Conservation (phyloP, 257 asterid species). For the Solanum corneliomulleri region DNA sequence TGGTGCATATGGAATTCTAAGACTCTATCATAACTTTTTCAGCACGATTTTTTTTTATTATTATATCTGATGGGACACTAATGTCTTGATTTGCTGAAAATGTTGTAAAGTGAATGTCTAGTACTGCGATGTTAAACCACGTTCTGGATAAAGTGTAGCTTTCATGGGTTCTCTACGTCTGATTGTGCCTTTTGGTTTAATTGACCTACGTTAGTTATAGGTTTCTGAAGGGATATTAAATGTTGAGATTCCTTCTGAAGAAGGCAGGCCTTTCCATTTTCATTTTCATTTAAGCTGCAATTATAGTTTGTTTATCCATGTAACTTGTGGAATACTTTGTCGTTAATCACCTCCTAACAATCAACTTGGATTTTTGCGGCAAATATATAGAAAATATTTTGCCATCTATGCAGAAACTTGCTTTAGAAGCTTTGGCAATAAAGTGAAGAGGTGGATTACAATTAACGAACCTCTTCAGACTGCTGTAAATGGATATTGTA, state of each 20-base stretch:
- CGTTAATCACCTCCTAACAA: not conserved
- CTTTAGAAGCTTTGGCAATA: conserved; percentile 40
- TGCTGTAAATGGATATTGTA: conserved; percentile 39
- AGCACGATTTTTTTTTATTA: not conserved
- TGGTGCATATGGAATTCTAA: not conserved
- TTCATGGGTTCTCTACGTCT: not conserved
- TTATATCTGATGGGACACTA: not conserved
- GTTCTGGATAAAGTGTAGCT: not conserved
- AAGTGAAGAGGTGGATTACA: conserved; percentile 51
- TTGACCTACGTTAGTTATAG: not conserved
- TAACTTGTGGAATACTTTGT: not conserved
- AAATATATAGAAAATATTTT: conserved; percentile 33
- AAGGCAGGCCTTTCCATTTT: not conserved
- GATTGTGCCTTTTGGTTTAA: not conserved
- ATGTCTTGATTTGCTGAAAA: not conserved
- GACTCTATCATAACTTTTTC: not conserved
- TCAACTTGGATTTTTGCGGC: not conserved
- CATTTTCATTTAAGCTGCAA: not conserved
- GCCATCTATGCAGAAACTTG: conserved; percentile 47
- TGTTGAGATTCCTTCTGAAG: not conserved
- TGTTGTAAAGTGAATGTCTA: not conserved
- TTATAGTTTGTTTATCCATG: not conserved
- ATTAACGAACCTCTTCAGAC: conserved; percentile 51
- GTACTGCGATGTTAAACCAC: not conserved
- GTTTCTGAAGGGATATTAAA: not conserved